Evolutionary conservation across 495 filamentous ascomycete genomes (phyloP), one percentile per base, ranked within the genome.

Genomic region (Neurospora sublineolata): DNA sequence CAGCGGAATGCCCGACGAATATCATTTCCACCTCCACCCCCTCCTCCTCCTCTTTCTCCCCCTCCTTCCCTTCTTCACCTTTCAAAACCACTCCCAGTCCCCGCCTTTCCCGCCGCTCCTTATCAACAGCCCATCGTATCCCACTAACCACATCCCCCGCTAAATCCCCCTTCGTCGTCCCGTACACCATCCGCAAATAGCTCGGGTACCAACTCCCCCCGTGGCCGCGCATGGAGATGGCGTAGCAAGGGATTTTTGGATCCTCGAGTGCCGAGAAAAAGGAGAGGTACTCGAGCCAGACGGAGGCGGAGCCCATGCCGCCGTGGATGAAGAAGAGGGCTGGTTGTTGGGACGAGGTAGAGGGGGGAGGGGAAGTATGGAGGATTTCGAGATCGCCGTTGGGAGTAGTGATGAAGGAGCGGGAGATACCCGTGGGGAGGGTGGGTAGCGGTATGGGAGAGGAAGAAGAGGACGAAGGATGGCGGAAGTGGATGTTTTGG

Each of bases 171-270:
- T 80, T 79, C 2, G 77, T 80, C 37, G 77, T 82, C 36, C 44
- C 71, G 44, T 78, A 83, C 20, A 81, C 76, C 79, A 82, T 79
- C n/a, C 77, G 69, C 30, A 80, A 68, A 70, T 78, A 84, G 3
- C 76, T 75, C 0, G 83, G 85, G 58, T 81, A 75, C 80, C 83
- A 84, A 74, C 83, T 85, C 44, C 74, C 77, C 16, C 85, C 86
- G 74, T 87, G 86, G 4, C 85, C 86, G 11, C 84, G 79, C 60
- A 82, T 73, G 1, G 81, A 84, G n/a, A 87, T 41, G 16, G 85
- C 83, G 71, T 86, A 86, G 75, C 82, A 84, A 1, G 81, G 77
- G 72, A 82, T 78, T 36, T 80, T 79, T 30, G 6, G 41, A 14
- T 16, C 41, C 18, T 73, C n/a, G n/a, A n/a, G 75, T 30, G 70